phyloP scores from a whole-genome alignment of 2,329 filamentous ascomycete genomes.

The Penicillium expansum region DNA sequence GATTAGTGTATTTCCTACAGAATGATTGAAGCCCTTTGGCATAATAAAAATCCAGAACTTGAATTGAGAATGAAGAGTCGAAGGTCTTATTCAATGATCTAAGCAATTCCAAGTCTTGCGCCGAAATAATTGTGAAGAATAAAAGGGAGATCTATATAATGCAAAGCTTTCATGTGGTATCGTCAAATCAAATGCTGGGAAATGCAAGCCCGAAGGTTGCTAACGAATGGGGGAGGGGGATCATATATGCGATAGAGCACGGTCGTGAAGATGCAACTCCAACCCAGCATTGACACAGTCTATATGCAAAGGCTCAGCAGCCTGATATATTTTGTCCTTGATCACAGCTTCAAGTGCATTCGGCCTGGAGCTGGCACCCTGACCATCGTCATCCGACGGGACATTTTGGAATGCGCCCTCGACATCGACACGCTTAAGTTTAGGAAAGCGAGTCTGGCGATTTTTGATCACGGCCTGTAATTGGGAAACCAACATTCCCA shows the following conservation, averaged over 20 bases:
- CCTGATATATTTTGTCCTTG: slow-evolving; percentile 26
- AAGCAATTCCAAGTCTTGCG: not conserved
- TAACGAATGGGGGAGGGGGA: too few relatives aligned
- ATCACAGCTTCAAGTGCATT: slow-evolving; percentile 9
- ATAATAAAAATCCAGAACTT: not conserved
- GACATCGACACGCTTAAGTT: slow-evolving; percentile 22
- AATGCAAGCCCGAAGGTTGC: not conserved
- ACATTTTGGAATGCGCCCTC: slow-evolving; percentile 31
- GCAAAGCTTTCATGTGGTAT: slow-evolving; percentile 4
- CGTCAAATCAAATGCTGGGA: not conserved
- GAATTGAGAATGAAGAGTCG: not conserved
- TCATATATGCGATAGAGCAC: slow-evolving; percentile 6
- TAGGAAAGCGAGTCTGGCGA: slow-evolving; percentile 18
- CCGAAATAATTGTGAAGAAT: not conserved
- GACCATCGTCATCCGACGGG: slow-evolving; percentile 21
- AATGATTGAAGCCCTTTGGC: not conserved
- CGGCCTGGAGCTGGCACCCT: not conserved
- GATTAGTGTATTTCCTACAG: too few relatives aligned
- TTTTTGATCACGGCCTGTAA: slow-evolving; percentile 22
- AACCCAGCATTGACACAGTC: slow-evolving; percentile 23
- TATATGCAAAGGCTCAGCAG: slow-evolving; percentile 21
- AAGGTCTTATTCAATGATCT: not conserved
- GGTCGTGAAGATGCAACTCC: slow-evolving; percentile 27
- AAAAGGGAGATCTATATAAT: not conserved
- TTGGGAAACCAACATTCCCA: slow-evolving; percentile 28